These are phyloP conservation scores for Globisporangium emineosum DNA, from an alignment of 352 stramenopile genomes.

Conservation along the genomic window DNA sequence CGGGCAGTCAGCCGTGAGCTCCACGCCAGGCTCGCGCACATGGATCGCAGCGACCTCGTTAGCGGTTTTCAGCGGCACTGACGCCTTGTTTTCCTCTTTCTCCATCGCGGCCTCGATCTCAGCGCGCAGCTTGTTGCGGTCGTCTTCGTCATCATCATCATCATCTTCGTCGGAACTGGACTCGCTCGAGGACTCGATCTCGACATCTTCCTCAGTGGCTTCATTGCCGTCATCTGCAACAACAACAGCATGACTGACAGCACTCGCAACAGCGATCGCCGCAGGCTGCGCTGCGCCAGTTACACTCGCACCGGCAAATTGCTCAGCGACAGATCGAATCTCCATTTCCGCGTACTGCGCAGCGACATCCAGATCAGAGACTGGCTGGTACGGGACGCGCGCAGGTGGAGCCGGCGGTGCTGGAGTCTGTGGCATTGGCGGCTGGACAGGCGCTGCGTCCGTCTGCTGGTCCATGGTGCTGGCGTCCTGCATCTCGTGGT, in stretches of 20 bases:
- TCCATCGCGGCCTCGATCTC: conserved; percentile 81
- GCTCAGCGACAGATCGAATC: conserved; percentile 38
- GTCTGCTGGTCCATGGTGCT: not conserved
- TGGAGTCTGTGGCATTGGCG: not conserved
- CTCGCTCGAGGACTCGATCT: conserved; percentile 11
- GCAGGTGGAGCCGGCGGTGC: not conserved
- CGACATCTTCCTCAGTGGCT: conserved; percentile 14
- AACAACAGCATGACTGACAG: not conserved
- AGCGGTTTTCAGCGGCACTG: conserved; percentile 49
- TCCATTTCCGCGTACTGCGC: conserved; percentile 54
- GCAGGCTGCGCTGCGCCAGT: conserved; percentile 10
- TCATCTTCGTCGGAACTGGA: conserved; percentile 25
- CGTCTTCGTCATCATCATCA: conserved; percentile 25
- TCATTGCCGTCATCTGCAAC: conserved; percentile 18
- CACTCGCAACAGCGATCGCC: conserved; percentile 7
- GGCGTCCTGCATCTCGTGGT: conserved; percentile 13
- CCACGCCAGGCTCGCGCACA: conserved; percentile 64
- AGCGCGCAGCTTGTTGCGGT: conserved; percentile 45
- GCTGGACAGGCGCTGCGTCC: too few relatives aligned
- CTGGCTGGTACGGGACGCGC: not conserved
- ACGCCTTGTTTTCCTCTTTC: conserved; percentile 54
- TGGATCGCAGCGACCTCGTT: conserved; percentile 55
- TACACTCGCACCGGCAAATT: conserved; percentile 33
- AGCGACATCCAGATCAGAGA: conserved; percentile 52
- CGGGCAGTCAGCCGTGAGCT: conserved; percentile 67